phyloP scores from a whole-genome alignment of 1,284 basidiomycete species.

The Fomes fomentarius region DNA sequence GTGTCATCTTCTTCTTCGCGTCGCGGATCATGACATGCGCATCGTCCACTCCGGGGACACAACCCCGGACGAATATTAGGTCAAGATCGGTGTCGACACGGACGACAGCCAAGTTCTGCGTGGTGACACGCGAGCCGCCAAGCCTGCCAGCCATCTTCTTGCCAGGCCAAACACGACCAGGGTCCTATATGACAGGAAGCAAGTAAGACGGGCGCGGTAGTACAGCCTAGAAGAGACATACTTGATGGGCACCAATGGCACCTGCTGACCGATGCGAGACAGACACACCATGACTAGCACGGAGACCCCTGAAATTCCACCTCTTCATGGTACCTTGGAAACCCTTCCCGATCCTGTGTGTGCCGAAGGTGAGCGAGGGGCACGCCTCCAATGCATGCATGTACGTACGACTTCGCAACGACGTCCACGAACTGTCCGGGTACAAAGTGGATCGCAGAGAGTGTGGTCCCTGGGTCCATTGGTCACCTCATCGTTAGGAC shows the following conservation, averaged over 20 bases:
- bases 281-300: constrained; percentile 96
- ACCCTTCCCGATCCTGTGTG: constrained; percentile 88
- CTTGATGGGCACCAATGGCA: constrained; percentile 95
- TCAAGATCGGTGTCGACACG: constrained; percentile 87
- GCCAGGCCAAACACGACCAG: constrained; percentile 92
- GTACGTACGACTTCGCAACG: constrained; percentile 84
- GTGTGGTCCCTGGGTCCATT: constrained; percentile 67
- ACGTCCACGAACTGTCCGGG: constrained; percentile 98
- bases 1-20: constrained; percentile 82
- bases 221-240: constrained; percentile 33
- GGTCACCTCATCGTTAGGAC: not conserved
- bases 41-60: constrained; percentile 76
- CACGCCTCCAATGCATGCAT: not conserved
- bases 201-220: not conserved
- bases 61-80: constrained; percentile 84
- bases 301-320: constrained; percentile 91
- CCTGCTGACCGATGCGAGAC: constrained; percentile 93
- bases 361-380: not conserved
- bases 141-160: constrained; percentile 99
- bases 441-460: constrained; percentile 95
- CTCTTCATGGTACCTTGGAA: constrained; percentile 98
- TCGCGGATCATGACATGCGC: constrained; percentile 76
- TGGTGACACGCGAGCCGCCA: constrained; percentile 84
- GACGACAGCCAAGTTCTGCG: constrained; percentile 89
- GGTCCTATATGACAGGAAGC: constrained; percentile 65